Conservation (phyloP, 2,329 filamentous ascomycete genomes). For the Albophoma yamanashiensis region DNA sequence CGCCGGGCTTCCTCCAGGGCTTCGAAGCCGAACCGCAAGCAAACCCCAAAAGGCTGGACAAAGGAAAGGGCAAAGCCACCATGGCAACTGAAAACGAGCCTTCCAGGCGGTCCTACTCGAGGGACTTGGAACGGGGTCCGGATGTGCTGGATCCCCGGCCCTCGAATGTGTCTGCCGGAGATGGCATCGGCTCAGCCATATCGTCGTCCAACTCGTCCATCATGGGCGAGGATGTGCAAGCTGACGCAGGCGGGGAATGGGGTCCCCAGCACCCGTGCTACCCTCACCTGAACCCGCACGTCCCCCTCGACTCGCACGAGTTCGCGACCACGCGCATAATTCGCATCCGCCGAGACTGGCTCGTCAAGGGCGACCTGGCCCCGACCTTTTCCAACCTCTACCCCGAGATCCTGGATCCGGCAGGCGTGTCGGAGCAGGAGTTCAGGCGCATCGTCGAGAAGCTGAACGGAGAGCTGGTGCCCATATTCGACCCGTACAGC, state of each 20-base stretch:
- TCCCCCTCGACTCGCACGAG: slow-evolving; percentile 64
- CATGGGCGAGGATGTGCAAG: slow-evolving; percentile 53
- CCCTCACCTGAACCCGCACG: slow-evolving; percentile 87
- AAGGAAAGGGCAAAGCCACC: slow-evolving; percentile 38
- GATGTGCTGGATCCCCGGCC: slow-evolving; percentile 30
- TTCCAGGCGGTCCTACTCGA: slow-evolving; percentile 27
- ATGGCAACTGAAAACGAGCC: slow-evolving; percentile 31
- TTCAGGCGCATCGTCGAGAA: slow-evolving; percentile 75
- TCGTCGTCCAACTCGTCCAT: slow-evolving; percentile 50
- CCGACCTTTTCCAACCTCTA: slow-evolving; percentile 94
- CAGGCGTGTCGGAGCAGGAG: slow-evolving; percentile 70
- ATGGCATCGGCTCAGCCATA: slow-evolving; percentile 42
- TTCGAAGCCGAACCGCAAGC: neutral
- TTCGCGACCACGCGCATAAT: slow-evolving; percentile 79
- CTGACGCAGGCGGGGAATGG: slow-evolving; percentile 70
- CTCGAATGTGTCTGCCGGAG: slow-evolving; percentile 38
- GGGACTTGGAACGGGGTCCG: slow-evolving; percentile 45
- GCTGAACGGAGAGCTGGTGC: slow-evolving; percentile 66
- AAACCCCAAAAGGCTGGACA: neutral
- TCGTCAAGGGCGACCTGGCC: slow-evolving; percentile 77
- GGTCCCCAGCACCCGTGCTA: slow-evolving; percentile 90
- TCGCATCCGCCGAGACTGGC: slow-evolving; percentile 83
- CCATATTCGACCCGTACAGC: slow-evolving; percentile 71
- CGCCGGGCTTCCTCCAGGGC: slow-evolving; percentile 11
- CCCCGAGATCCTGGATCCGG: slow-evolving; percentile 86